Conservation (phyloP, 257 asterid species). For the Solanum lignicaule region DNA sequence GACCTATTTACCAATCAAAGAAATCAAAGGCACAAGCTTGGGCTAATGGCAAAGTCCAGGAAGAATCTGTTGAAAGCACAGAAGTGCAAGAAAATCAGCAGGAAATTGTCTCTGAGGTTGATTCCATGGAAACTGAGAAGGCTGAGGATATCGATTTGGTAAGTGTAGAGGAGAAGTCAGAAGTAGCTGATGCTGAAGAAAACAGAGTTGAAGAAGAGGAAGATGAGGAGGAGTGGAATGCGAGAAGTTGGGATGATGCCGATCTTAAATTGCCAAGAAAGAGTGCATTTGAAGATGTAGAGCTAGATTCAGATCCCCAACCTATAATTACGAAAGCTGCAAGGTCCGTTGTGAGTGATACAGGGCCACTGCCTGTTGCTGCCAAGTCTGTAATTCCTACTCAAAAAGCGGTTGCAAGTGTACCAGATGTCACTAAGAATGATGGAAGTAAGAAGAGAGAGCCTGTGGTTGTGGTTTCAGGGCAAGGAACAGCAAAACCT, state of each 20-base stretch:
- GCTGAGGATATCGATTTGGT: slow-evolving; percentile 7
- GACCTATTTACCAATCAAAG: slow-evolving; percentile 70
- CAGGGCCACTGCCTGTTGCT: neutral
- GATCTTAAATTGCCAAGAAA: slow-evolving; percentile 75
- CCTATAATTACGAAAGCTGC: slow-evolving; percentile 24
- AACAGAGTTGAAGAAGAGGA: slow-evolving; percentile 22
- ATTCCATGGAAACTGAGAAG: slow-evolving; percentile 23
- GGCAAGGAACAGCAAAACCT: slow-evolving; percentile 7
- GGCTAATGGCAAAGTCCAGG: slow-evolving; percentile 45
- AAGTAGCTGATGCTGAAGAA: slow-evolving; percentile 36
- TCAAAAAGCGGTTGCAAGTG: slow-evolving; percentile 12
- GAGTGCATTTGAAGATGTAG: slow-evolving; percentile 81
- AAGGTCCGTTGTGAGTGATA: neutral
- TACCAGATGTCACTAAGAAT: slow-evolving; percentile 16
- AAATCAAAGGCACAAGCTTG: slow-evolving; percentile 56
- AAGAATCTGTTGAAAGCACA: slow-evolving; percentile 32
- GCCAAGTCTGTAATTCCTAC: slow-evolving; percentile 17
- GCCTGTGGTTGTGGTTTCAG: slow-evolving; percentile 21
- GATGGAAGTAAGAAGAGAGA: slow-evolving; percentile 16
- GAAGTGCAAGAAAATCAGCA: slow-evolving; percentile 29
- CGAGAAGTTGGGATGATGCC: slow-evolving; percentile 91
- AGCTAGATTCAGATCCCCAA: slow-evolving; percentile 58
- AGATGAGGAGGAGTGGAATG: slow-evolving; percentile 90
- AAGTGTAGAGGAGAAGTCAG: slow-evolving; percentile 26
- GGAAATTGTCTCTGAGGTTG: slow-evolving; percentile 29